Base-by-base conservation (phyloP, 345 rosid species). In the Aethionema arabicum region DNA sequence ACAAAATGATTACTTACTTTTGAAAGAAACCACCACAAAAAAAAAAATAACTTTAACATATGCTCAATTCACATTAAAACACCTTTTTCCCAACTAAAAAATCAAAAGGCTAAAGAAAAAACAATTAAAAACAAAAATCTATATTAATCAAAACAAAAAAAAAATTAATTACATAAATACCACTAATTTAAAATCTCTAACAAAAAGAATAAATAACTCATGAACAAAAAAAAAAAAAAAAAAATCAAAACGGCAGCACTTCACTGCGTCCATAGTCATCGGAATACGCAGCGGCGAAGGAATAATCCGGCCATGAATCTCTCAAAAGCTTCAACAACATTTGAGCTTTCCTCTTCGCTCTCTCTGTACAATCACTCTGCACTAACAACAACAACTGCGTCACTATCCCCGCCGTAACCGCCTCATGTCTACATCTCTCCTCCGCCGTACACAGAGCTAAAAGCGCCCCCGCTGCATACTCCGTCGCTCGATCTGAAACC, bases 281-380 rank as follows among this genome's bases (percentile, higher is more conserved):
- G 32, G 95, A 85, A 69, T 79, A 70, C n/a, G n/a, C n/a, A 6
- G 73, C 85, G 11, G 73, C 85, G 11, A 49, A 56, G 2, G 84
- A 76, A 38, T 83, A 82, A 9, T 74, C 85, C 4, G 96, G 96
- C 99, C 99, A 93, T 4, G 84, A 80, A 49, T 90, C 88, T 67
- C 96, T 74, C 2, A 93, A 75, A 66, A 85, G 71, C 76, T 93
- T 93, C 67, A 93, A 70, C 73, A 93, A 54, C 85, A 80, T 65
- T 80, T 93, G 99, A 6, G 99, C 96, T 78, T 93, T 93, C 73
- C 97, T 74, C 82, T 93, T 93, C 1, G 99, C 99, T 33, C 99
- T 75, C 41, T 84, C 97, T 79, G 97, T 93, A 71, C 99, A 93
- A 14, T 90, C 96, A 44, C 96, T 87, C 71, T 93, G 99, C 65